Evolutionary conservation across 306 rosid species (phyloP), one percentile per base, ranked within the genome.

Genomic region (Sindora glabra): DNA sequence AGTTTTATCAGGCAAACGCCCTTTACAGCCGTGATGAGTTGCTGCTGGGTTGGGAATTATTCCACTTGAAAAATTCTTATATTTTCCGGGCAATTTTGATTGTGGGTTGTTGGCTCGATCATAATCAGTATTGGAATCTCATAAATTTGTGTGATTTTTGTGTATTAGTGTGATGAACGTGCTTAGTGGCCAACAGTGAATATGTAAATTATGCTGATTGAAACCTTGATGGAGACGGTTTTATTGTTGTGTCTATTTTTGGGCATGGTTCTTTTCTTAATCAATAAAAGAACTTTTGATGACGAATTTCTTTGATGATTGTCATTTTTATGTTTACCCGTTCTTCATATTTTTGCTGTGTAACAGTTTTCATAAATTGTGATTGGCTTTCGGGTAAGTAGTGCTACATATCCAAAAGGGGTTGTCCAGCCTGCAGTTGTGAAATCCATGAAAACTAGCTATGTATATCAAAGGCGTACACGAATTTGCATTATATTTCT

Each of bases 141-240:
- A 45, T 62, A 70, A 68, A 62, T 68, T 69, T 72, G 51, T 81
- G 77, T 64, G n/a, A n/a, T 61, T 77, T 74, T 70, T 73, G 61
- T 80, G 74, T 52, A 26, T 78, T 62, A 67, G 65, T 73, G 65
- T 51, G 80, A 72, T 76, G 82, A 70, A 74, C 74, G 78, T 64
- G 81, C 77, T 79, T 80, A 68, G 89, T 83, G 96, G 90, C 90
- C 82, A 74, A 60, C 85, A 76, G 59, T 92, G 83, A 70, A 78
- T 78, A 62, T 71, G 77, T 74, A 77, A 81, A 54, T 72, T 74
- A 69, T 86, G 83, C 81, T 65, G 86, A 69, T 79, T 64, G 65
- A 75, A 81, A 75, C 80, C 82, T 72, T 81, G 86, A 85, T 67
- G 49, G 78, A 67, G 87, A 83, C 87, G 47, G 63, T 74, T 74